A percentile compares a stretch with the other conserved stretches of the same genome.
Conservation (phyloP, 345 rosid species). For the Ricinus communis region DNA sequence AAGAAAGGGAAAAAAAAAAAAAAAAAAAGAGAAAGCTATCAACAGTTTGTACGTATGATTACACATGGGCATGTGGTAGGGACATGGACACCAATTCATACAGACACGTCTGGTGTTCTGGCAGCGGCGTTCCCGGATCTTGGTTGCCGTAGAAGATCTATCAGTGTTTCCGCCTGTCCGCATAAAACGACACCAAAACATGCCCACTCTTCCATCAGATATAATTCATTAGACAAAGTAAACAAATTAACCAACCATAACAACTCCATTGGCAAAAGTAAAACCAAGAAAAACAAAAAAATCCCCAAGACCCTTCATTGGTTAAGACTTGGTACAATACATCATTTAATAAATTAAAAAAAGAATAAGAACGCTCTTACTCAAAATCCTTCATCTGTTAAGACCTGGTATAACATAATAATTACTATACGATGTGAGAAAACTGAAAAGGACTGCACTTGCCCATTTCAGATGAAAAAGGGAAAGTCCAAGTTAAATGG, state of each 20-base stretch:
- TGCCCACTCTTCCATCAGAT: too few relatives aligned
- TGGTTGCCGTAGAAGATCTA: slow-evolving; percentile 81
- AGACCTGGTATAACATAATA: too few relatives aligned
- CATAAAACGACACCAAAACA: slow-evolving; percentile 19
- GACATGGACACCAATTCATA: neutral
- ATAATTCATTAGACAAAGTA: too few relatives aligned
- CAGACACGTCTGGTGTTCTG: slow-evolving; percentile 47
- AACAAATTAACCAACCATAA: too few relatives aligned
- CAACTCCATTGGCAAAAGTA: too few relatives aligned
- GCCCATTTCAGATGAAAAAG: too few relatives aligned
- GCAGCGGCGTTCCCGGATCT: slow-evolving; percentile 72
- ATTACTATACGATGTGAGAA: too few relatives aligned
- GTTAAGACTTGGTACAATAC: neutral
- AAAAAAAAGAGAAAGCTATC: neutral
- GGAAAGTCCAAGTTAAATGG: too few relatives aligned
- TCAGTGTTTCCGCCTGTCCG: slow-evolving; percentile 76
- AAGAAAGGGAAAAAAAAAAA: neutral
- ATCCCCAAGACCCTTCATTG: neutral
- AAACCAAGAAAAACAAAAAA: neutral
- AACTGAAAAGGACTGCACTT: too few relatives aligned
- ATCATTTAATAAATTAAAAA: neutral
- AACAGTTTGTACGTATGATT: slow-evolving; percentile 10
- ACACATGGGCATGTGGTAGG: slow-evolving; percentile 27
- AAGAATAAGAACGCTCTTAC: neutral
- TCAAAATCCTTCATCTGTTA: too few relatives aligned